Base-by-base conservation (phyloP, 768 basidiomycete species). In the Mycena vitilis region DNA sequence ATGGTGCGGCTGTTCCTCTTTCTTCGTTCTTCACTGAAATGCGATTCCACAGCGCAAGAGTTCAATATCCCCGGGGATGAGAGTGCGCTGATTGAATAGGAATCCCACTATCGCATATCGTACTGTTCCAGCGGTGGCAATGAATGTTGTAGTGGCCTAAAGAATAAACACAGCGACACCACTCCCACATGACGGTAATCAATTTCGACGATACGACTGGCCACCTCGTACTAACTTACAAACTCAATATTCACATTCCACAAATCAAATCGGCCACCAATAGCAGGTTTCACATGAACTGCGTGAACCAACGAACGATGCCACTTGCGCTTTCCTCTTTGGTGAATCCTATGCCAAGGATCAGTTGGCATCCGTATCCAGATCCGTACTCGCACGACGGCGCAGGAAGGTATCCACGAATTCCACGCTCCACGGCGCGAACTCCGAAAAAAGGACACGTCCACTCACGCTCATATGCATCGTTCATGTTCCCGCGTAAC, bases 321-420 rank as follows among this genome's bases (percentile, higher is more conserved):
- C 40, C 62, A 16, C 30, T 56, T 4, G 72, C 72, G 52, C 69
- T 71, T 23, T 73, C 72, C 45, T 73, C 72, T 51, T 73, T 73
- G 34, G 52, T 51, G 44, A 57, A 73, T 10, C 72, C 72, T 73
- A 49, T 11, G 45, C 6, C 30, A 30, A 30, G 3, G 30, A 5
- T 30, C 30, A 30, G 30, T 5, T 5, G 5, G 30, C 2, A 13
- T 13, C 38, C 13, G 40, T 40, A 40, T 8, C 5, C 4, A 40
- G 40, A 40, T 30, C 30, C 30, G 30, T 30, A 30, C 5, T 30
- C 30, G 30, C 30, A 5, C 30, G 3, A 30, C 30, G 40, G 40
- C 10, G 40, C 40, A 9, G 15, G 10, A 40, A 40, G 15, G 15
- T 40, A 40, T 40, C 15, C 2, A 15, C 8, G 40, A 10, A 9